Conservation (phyloP, 1,284 basidiomycete species). For the Cryptococcus maquisensis region DNA sequence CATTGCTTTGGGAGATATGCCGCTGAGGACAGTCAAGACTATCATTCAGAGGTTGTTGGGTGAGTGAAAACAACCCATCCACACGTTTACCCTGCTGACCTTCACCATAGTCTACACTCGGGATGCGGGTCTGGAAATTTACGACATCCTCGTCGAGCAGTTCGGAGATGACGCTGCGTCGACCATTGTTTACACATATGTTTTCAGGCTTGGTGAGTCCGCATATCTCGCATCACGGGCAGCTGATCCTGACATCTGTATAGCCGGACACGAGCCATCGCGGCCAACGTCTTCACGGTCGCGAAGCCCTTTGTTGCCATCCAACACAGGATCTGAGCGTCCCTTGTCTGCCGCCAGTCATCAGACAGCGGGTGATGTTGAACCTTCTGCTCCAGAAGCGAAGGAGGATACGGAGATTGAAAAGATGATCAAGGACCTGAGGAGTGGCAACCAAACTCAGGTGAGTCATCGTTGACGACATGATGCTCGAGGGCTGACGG, state of each 20-base stretch:
- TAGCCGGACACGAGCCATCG: conserved; percentile 69
- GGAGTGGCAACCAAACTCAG: conserved; percentile 20
- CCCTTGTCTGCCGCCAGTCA: conserved; percentile 8
- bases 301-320: conserved; percentile 48
- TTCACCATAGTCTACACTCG: conserved; percentile 30
- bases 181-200: conserved; percentile 50
- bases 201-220: conserved; percentile 62
- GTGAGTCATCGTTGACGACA: conserved; percentile 10
- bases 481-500: conserved; percentile 33
- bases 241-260: background rate
- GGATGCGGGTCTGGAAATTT: conserved; percentile 38
- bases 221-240: background rate
- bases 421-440: conserved; percentile 19
- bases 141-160: conserved; percentile 41
- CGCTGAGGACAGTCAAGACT: conserved; percentile 92
- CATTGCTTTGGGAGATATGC: conserved; percentile 94
- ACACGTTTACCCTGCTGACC: background rate
- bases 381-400: background rate
- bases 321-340: conserved; percentile 54
- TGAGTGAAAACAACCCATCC: conserved; percentile 51
- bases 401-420: conserved; percentile 22
- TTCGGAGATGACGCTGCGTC: conserved; percentile 49
- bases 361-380: background rate
- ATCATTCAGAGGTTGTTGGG: conserved; percentile 93
- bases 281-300: conserved; percentile 68